Conservation (phyloP, 2,329 filamentous ascomycete species). For the Ceratocystis diversiconidia region DNA sequence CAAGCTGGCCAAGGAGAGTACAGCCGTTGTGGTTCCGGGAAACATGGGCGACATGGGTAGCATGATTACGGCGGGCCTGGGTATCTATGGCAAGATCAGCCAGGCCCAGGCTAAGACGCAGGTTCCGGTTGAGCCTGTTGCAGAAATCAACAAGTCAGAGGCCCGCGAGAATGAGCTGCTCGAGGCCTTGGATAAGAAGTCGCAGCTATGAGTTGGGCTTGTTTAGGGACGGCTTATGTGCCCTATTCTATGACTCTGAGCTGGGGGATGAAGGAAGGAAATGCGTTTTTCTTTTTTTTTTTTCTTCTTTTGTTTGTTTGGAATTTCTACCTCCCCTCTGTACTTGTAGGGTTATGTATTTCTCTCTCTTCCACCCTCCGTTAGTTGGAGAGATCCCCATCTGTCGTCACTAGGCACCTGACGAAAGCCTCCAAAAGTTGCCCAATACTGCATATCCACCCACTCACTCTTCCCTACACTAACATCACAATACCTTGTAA, state of each 20-base stretch:
- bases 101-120: slow-evolving; percentile 54
- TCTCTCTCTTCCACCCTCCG: not conserved
- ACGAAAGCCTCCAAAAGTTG: not conserved
- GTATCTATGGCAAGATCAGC: slow-evolving; percentile 87
- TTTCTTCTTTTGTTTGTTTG: not conserved
- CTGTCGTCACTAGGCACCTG: not conserved
- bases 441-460: not conserved
- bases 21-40: slow-evolving; percentile 85
- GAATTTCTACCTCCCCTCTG: not conserved
- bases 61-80: slow-evolving; percentile 93
- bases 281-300: not conserved
- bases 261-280: not conserved
- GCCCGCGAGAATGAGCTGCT: slow-evolving; percentile 29
- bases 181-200: slow-evolving; percentile 28
- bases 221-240: not conserved
- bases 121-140: slow-evolving; percentile 19
- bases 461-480: not conserved
- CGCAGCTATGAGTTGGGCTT: slow-evolving; percentile 19
- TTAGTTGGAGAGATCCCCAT: not conserved
- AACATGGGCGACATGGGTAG: slow-evolving; percentile 92
- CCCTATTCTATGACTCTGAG: not conserved
- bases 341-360: not conserved
- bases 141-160: slow-evolving; percentile 17
- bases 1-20: slow-evolving; percentile 87
- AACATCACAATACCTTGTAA: not conserved